Conservation (phyloP, 805 yeast genomes). For the Cyberlindnera sargentensis region DNA sequence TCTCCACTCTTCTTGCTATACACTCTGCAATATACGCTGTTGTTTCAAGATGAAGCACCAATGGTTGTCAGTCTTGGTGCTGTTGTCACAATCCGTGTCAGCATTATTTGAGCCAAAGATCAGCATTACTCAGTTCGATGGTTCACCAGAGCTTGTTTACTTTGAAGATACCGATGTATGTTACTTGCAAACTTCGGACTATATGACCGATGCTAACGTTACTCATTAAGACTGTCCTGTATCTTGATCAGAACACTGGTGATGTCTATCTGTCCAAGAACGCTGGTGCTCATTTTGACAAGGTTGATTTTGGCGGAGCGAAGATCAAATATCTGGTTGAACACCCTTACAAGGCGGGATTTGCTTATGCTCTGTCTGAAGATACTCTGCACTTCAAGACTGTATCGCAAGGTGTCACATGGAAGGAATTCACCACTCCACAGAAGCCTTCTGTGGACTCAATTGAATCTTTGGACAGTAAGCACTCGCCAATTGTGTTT, state of each 20-base stretch:
- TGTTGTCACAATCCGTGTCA: not conserved
- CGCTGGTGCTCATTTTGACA: conserved; percentile 37
- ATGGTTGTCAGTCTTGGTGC: not conserved
- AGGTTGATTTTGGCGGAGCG: conserved; percentile 33
- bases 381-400: conserved; percentile 32
- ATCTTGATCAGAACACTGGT: conserved; percentile 21
- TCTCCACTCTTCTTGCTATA: too few relatives aligned
- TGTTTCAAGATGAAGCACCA: not conserved
- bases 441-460: conserved; percentile 22
- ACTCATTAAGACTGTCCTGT: conserved; percentile 8
- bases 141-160: conserved; percentile 24
- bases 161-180: conserved; percentile 28
- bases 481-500: conserved; percentile 26
- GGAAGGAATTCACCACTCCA: conserved; percentile 31
- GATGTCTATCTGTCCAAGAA: conserved; percentile 38
- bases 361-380: conserved; percentile 33
- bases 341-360: conserved; percentile 32
- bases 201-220: conserved; percentile 6
- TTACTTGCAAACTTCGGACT: not conserved
- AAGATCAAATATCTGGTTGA: conserved; percentile 23
- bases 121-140: conserved; percentile 12
- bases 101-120: conserved; percentile 24
- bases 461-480: conserved; percentile 18
- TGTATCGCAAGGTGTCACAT: conserved; percentile 33
- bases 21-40: too few relatives aligned